Evolutionary conservation across 768 basidiomycete genomes (phyloP).

Genomic region (Rhizopogon rudus): DNA sequence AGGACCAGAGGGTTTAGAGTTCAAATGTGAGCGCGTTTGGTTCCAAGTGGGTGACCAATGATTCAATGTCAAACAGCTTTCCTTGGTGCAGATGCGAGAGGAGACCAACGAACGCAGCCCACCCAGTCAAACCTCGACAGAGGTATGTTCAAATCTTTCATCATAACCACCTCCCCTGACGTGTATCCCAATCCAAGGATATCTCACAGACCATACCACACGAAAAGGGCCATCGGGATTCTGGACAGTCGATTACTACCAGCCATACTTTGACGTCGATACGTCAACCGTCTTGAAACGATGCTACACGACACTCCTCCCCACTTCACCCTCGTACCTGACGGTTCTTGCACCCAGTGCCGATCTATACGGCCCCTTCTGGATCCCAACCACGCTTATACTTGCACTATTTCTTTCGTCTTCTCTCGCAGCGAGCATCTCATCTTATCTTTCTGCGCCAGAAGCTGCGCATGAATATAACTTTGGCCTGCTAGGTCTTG

Average conservation of each 20-base stretch:
- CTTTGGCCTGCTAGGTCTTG: slow-evolving; percentile 80
- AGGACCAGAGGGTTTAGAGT: slow-evolving; percentile 65
- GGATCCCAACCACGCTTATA: slow-evolving; percentile 94
- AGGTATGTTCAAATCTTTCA: slow-evolving; percentile 30
- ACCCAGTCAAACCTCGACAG: slow-evolving; percentile 39
- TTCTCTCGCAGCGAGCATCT: slow-evolving; percentile 83
- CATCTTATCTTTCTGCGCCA: slow-evolving; percentile 73
- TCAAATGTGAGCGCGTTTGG: slow-evolving; percentile 49
- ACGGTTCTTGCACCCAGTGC: slow-evolving; percentile 48
- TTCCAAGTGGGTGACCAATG: neutral
- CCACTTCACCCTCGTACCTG: slow-evolving; percentile 60
- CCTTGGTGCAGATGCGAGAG: slow-evolving; percentile 39
- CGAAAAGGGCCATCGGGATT: slow-evolving; percentile 50
- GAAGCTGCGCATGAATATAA: slow-evolving; percentile 67
- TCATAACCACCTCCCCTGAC: neutral
- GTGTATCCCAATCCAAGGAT: slow-evolving; percentile 39
- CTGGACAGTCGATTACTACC: slow-evolving; percentile 85
- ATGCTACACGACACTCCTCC: slow-evolving; percentile 76
- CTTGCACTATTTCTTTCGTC: slow-evolving; percentile 93
- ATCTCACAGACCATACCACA: slow-evolving; percentile 50
- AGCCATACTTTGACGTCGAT: slow-evolving; percentile 86
- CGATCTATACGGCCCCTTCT: slow-evolving; percentile 91
- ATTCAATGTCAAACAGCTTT: slow-evolving; percentile 40
- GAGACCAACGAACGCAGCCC: slow-evolving; percentile 21
- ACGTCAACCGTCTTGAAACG: slow-evolving; percentile 71